A percentile compares a stretch with the other conserved stretches of the same genome.
Evolutionary conservation across 2,329 filamentous ascomycete genomes (phyloP).

Genomic region (Lasiodiplodia gonubiensis): DNA sequence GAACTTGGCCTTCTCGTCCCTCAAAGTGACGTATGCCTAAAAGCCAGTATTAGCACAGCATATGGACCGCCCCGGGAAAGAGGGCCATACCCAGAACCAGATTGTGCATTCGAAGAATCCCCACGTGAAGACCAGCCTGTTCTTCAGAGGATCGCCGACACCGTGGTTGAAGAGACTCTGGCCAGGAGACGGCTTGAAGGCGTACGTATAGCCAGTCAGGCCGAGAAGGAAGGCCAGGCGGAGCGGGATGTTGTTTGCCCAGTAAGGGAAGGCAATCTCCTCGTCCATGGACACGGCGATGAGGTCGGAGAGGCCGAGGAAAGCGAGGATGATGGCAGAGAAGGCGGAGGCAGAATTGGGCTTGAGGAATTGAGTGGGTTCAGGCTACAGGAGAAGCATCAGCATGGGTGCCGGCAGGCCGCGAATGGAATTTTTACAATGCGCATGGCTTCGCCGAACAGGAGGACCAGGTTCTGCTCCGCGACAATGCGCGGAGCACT

Average conservation of each 20-base stretch:
- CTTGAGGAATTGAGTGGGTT: conserved; percentile 69
- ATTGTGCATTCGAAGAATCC: conserved; percentile 80
- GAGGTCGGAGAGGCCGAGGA: conserved; percentile 59
- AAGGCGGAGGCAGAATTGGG: conserved; percentile 71
- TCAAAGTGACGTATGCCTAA: conserved; percentile 43
- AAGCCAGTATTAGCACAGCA: conserved; percentile 19
- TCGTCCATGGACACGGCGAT: conserved; percentile 53
- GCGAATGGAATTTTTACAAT: conserved; percentile 62
- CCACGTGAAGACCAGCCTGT: conserved; percentile 83
- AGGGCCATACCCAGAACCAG: conserved; percentile 78
- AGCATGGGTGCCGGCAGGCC: neutral
- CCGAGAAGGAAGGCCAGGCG: conserved; percentile 68
- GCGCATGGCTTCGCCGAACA: conserved; percentile 83
- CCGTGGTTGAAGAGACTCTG: conserved; percentile 34
- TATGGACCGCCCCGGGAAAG: neutral
- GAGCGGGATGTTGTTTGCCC: conserved; percentile 63
- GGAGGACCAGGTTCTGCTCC: conserved; percentile 79
- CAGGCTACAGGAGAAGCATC: conserved; percentile 55
- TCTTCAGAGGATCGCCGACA: conserved; percentile 63
- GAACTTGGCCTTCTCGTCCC: conserved; percentile 45
- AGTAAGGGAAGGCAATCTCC: conserved; percentile 52
- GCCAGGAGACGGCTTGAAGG: conserved; percentile 61
- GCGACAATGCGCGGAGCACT: conserved; percentile 73
- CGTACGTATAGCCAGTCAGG: conserved; percentile 68
- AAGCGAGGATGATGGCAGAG: conserved; percentile 71